phyloP scores from a whole-genome alignment of 2,329 filamentous ascomycete species.

The Penicillium sp. region DNA sequence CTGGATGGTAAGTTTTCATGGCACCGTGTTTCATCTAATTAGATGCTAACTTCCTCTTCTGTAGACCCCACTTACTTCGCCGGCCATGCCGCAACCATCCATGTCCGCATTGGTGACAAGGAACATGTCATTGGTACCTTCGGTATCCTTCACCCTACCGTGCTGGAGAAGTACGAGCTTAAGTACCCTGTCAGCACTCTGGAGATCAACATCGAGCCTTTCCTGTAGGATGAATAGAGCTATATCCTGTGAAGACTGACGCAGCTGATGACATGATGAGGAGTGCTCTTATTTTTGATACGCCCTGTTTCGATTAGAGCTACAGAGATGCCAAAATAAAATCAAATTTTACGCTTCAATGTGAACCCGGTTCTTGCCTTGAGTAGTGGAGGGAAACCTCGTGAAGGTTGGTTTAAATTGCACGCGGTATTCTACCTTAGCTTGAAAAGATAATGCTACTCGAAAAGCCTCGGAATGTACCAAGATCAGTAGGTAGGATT shows the following conservation, averaged over 20 bases:
- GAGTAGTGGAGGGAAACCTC: too few species aligned
- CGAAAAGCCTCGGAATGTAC: too few species aligned
- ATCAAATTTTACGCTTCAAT: slow-evolving; percentile 6
- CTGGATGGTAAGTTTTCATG: slow-evolving; percentile 62
- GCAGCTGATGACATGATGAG: slow-evolving; percentile 27
- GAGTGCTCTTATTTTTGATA: slow-evolving; percentile 12
- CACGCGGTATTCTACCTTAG: too few species aligned
- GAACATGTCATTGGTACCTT: slow-evolving; percentile 80
- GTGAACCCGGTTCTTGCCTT: not conserved
- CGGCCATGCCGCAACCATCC: slow-evolving; percentile 83
- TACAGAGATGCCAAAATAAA: slow-evolving; percentile 17
- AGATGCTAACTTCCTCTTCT: slow-evolving; percentile 2
- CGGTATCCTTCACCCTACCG: slow-evolving; percentile 88
- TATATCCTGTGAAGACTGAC: slow-evolving; percentile 13
- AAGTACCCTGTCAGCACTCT: slow-evolving; percentile 90
- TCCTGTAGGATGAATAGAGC: slow-evolving; percentile 59
- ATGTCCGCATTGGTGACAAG: slow-evolving; percentile 72
- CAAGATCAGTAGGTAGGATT: too few species aligned
- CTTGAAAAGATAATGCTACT: too few species aligned
- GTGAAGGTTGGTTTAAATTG: too few species aligned
- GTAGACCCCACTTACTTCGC: slow-evolving; percentile 83
- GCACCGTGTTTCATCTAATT: not conserved
- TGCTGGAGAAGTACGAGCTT: slow-evolving; percentile 90
- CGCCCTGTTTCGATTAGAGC: slow-evolving; percentile 16
- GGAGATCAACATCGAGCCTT: slow-evolving; percentile 91